Evolutionary conservation across 495 filamentous ascomycete genomes (phyloP), one percentile per base, ranked within the genome.

Genomic region (Chaetomidium leptoderma): DNA sequence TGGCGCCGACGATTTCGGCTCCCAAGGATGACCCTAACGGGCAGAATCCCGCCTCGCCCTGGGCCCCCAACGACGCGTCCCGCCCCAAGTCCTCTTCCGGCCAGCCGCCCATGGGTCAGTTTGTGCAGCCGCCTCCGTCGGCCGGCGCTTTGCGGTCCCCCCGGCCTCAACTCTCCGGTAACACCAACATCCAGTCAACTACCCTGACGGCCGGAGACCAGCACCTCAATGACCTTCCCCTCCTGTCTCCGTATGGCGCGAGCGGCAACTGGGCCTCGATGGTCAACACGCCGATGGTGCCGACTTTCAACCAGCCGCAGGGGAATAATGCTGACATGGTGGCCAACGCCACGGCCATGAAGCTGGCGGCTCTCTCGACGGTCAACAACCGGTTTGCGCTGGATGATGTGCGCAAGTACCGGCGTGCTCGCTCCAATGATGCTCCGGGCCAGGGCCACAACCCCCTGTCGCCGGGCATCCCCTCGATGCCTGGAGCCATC

Each of bases 261-360:
- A 88, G 89, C 68, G 89, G 89, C 35, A 97, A 91, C 79, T 98
- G 93, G 93, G 93, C 95, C 33, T 97, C 93, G 24, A 93, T 96
- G 88, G 86, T 92, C 60, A 97, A 96, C 75, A 98, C 93, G 3
- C 93, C 93, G 1, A 96, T 97, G 89, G 90, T 90, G 24, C 74
- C 90, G 6, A 92, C 83, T 51, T 98, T 98, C 70, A 75, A 84
- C 72, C 59, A 74, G 58, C 77, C 74, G 55, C 76, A 76, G 58
- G 73, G 71, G 32, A 78, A 76, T 35, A 84, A 80, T 49, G 93
- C 92, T 16, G 95, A 98, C 64, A 97, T 98, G 92, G 89, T 98
- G 53, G 93, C 93, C 43, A 97, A 97, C 69, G 95, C 93, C 9
- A 97, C 93, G 10, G 93, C 93, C 16, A 98, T 98, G 93, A 98